Evolutionary conservation across 352 stramenopile genomes (phyloP), one percentile per base, ranked within the genome.

Genomic region (Phytopythium oedochilum): DNA sequence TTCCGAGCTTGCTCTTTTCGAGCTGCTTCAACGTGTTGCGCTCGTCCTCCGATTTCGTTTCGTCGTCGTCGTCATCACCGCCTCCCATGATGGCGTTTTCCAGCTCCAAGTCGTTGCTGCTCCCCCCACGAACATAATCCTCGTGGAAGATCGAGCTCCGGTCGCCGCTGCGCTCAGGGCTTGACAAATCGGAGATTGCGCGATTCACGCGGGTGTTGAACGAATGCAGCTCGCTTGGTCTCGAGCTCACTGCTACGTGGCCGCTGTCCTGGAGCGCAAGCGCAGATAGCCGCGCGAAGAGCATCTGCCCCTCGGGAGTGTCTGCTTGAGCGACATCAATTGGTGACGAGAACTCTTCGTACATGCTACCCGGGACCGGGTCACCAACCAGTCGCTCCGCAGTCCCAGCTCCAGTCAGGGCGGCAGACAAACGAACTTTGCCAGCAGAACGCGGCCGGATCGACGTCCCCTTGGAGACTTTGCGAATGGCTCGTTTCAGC

Each of bases 271-370:
- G 72, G 5, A 86, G 61, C 31, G 75, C 72, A 12, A 91, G 49
- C 11, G 78, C 78, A 42, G 65, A 77, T 48, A 91, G 59, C 8
- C 81, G 61, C 0, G 75, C 67, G 28, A 83, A 82, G 26, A 89
- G 73, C 81, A 92, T 87, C 45, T 75, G 64, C 34, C 68, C 79
- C 46, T 89, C 81, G 0, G 78, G 68, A 2, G 63, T 79, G n/a
- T 83, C 54, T 32, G 74, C 54, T 1, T 50, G 54, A 5, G 55
- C 70, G 25, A 57, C 23, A 36, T 87, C 71, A 49, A 91, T 74
- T 5, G 70, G 64, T 2, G 44, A 55, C 38, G 68, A 73, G 51
- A 63, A 73, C 36, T 83, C 71, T 45, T 86, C 74, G 59, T 82
- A 91, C 12, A 78, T 49, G 23, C 22, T 57, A 6, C 14, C 45